Percentiles rank a stretch among this genome's conserved stretches.
Evolutionary conservation across 2,329 filamentous ascomycete genomes (phyloP).

Genomic region (Paecilomyces variotii): DNA sequence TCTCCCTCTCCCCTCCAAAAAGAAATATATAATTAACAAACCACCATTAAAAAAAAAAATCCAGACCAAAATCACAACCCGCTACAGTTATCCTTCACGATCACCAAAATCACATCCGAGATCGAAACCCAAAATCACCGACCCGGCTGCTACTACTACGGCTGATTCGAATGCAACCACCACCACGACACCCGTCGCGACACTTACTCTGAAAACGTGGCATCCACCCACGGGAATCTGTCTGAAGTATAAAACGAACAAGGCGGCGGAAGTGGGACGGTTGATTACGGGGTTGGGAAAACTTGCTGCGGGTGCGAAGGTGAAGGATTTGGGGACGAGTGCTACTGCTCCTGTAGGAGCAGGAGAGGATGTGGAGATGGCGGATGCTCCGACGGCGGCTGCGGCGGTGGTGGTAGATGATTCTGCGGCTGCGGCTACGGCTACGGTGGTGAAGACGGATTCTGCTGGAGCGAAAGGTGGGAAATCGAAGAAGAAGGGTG

Average conservation of each 20-base stretch:
- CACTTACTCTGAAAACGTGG: constrained; percentile 80
- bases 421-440: constrained; percentile 12
- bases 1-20: not conserved
- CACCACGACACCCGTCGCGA: constrained; percentile 49
- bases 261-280: constrained; percentile 80
- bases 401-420: constrained; percentile 32
- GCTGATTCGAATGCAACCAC: constrained; percentile 9
- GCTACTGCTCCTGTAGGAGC: constrained; percentile 30
- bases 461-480: constrained; percentile 22
- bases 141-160: constrained; percentile 14
- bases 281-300: constrained; percentile 69
- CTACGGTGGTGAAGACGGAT: constrained; percentile 13
- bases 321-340: constrained; percentile 44
- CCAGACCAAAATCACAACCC: constrained; percentile 84
- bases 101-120: constrained; percentile 17
- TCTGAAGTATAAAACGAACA: constrained; percentile 86
- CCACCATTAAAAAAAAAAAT: constrained; percentile 1
- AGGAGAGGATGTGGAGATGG: constrained; percentile 25
- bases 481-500: constrained; percentile 54
- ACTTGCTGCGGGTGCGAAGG: constrained; percentile 60
- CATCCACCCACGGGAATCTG: constrained; percentile 73
- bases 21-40: constrained; percentile 1
- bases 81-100: constrained; percentile 61
- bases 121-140: constrained; percentile 19
- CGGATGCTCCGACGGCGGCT: constrained; percentile 18